These are phyloP conservation scores for Urtica urens DNA, from an alignment of 306 rosid genomes.

Conservation along the genomic window DNA sequence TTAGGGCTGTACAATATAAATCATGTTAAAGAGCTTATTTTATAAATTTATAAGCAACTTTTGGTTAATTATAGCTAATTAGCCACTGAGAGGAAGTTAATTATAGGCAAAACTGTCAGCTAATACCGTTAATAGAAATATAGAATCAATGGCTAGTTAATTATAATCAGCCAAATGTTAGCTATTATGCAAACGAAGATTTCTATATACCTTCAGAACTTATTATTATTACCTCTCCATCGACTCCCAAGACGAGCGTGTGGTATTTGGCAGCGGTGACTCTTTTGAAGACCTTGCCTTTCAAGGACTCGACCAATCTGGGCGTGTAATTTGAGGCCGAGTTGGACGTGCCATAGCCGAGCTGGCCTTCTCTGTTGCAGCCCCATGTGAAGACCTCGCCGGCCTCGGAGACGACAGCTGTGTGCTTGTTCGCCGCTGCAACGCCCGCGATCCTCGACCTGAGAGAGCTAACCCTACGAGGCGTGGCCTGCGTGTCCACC, in stretches of 20 bases:
- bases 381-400: conserved; percentile 99
- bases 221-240: conserved; percentile 68
- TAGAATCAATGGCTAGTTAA: too few relatives aligned
- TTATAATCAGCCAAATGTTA: too few relatives aligned
- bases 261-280: conserved; percentile 89
- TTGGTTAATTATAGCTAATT: too few relatives aligned
- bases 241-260: conserved; percentile 78
- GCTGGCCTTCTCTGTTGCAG: conserved; percentile 89
- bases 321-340: conserved; percentile 94
- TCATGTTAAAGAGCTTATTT: too few relatives aligned
- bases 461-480: conserved; percentile 79
- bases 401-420: conserved; percentile 73
- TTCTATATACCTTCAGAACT: too few relatives aligned
- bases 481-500: conserved; percentile 90
- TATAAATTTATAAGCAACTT: too few relatives aligned
- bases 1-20: too few relatives aligned
- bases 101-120: too few relatives aligned
- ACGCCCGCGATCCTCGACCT: conserved; percentile 64
- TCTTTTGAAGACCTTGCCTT: conserved; percentile 59
- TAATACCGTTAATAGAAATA: too few relatives aligned
- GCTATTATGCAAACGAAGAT: too few relatives aligned
- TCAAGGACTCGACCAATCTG: conserved; percentile 79
- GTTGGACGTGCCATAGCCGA: conserved; percentile 96
- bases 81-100: too few relatives aligned
- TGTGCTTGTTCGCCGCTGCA: conserved; percentile 98